Conservation (phyloP, 208 protist genomes). For the Acanthamoeba lenticulata region DNA sequence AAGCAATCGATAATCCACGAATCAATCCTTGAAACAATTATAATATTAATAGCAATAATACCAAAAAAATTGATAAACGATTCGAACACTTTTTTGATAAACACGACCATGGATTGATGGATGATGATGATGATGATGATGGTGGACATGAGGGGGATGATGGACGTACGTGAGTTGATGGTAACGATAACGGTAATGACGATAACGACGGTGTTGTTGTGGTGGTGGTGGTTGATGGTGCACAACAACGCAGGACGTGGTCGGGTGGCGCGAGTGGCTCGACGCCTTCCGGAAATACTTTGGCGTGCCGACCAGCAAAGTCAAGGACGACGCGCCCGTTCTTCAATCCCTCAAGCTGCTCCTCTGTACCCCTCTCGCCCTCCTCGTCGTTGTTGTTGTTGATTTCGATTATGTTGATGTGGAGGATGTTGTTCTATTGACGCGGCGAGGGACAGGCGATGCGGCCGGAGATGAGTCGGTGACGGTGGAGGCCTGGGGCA, state of each 20-base stretch:
- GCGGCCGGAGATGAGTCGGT: not conserved
- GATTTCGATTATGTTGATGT: not conserved
- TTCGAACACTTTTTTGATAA: too few relatives aligned
- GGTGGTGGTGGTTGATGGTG: not conserved
- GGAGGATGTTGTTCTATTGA: not conserved
- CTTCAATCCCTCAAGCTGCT: not conserved
- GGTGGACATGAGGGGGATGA: too few relatives aligned
- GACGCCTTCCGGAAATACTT: slow-evolving; percentile 28
- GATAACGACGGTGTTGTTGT: not conserved
- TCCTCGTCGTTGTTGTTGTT: not conserved
- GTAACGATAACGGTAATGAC: too few relatives aligned
- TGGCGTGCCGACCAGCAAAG: not conserved
- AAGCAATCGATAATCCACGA: too few relatives aligned
- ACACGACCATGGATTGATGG: not conserved
- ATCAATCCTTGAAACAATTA: too few relatives aligned
- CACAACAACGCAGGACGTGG: slow-evolving; percentile 19
- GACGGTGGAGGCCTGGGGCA: slow-evolving; percentile 1
- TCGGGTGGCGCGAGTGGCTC: not conserved
- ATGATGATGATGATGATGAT: too few relatives aligned
- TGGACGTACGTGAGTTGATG: too few relatives aligned
- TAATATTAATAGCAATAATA: too few relatives aligned
- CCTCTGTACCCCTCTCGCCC: not conserved
- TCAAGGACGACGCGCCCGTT: not conserved
- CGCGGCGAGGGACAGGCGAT: not conserved
- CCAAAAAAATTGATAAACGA: too few relatives aligned